phyloP scores from a whole-genome alignment of 805 yeast species.

The Schizosaccharomyces octosporus region DNA sequence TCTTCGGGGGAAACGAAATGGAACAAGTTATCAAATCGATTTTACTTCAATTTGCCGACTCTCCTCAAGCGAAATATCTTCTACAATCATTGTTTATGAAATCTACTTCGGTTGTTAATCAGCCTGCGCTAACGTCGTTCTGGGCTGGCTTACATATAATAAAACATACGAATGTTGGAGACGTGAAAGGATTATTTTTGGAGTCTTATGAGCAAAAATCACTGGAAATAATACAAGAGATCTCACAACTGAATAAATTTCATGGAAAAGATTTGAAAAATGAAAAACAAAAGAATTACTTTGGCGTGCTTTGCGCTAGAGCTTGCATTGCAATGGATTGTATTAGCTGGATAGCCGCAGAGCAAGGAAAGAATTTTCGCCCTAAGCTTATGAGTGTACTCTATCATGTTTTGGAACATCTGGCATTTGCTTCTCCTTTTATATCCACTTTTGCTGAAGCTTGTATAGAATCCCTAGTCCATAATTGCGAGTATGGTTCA shows the following conservation, averaged over 20 bases:
- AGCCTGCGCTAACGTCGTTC: not conserved
- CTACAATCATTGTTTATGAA: not conserved
- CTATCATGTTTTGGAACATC: conserved; percentile 45
- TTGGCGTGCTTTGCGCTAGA: not conserved
- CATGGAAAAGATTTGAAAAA: not conserved
- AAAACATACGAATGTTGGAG: not conserved
- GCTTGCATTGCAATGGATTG: conserved; percentile 5
- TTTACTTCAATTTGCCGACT: not conserved
- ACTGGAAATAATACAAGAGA: not conserved
- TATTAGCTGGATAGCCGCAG: conserved; percentile 11
- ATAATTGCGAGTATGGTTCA: conserved; percentile 25
- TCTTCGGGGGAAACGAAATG: not conserved
- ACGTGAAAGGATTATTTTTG: not conserved
- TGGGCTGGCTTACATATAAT: not conserved
- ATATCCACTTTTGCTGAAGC: conserved; percentile 28
- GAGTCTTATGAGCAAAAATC: not conserved
- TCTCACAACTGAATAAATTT: not conserved
- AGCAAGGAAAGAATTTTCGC: conserved; percentile 18
- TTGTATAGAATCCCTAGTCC: conserved; percentile 28
- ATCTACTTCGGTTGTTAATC: not conserved
- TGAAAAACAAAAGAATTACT: not conserved
- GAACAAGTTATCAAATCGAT: not conserved
- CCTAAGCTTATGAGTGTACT: conserved; percentile 44
- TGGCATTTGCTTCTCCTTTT: conserved; percentile 30
- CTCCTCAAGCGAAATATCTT: not conserved